Conservation (phyloP, 176 grass and related monocot species). For the Avena atlantica region DNA sequence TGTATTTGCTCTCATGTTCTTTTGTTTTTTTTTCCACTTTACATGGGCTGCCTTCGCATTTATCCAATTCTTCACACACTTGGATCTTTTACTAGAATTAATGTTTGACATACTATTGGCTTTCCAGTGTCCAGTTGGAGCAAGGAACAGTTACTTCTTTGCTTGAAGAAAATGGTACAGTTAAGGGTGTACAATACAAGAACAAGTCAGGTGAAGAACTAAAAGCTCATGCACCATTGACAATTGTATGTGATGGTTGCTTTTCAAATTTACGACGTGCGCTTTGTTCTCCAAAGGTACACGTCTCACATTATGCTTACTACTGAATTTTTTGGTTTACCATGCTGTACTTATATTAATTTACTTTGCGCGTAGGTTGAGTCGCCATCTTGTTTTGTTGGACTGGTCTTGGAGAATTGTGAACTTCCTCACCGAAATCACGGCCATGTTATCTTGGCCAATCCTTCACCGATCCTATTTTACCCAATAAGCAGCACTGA, state of each 20-base stretch:
- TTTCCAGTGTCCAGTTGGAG: constrained; percentile 81
- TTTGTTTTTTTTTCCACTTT: not conserved
- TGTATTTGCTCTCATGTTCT: not conserved
- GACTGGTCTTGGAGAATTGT: constrained; percentile 92
- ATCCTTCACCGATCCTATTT: constrained; percentile 97
- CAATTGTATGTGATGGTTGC: constrained; percentile 97
- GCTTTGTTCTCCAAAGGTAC: constrained; percentile 94
- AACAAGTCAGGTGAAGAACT: constrained; percentile 82
- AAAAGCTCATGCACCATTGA: constrained; percentile 81
- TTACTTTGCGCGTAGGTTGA: constrained; percentile 74
- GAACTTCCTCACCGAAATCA: constrained; percentile 87
- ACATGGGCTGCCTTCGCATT: not conserved
- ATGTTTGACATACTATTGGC: constrained; percentile 5
- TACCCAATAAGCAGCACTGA: constrained; percentile 98
- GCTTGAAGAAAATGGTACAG: constrained; percentile 87
- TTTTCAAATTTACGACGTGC: constrained; percentile 88
- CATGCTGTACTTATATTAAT: constrained; percentile 1
- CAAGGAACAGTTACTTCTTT: constrained; percentile 95
- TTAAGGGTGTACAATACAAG: constrained; percentile 93
- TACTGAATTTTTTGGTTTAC: constrained; percentile 7
- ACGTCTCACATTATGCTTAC: constrained; percentile 11
- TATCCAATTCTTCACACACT: not conserved
- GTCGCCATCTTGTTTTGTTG: constrained; percentile 95
- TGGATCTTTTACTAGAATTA: constrained; percentile 19
- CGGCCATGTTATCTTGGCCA: constrained; percentile 94